Percentiles rank a stretch among this genome's conserved stretches.
phyloP scores from a whole-genome alignment of 192 early-diverging fungal genomes.

The Coemansia sp. region DNA sequence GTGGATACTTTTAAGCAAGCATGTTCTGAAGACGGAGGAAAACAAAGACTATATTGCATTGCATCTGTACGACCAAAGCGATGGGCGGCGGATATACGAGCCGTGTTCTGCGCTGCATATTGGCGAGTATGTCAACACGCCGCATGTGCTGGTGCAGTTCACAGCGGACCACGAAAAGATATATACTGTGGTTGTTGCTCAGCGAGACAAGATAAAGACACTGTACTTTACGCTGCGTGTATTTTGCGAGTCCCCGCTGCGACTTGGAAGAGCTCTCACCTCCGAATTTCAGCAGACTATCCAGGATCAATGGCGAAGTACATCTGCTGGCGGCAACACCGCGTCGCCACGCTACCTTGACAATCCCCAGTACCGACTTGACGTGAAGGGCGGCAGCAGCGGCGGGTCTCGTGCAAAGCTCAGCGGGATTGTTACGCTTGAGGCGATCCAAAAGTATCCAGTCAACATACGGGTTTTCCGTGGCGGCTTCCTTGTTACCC shows the following conservation, averaged over 20 bases:
- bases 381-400: slow-evolving; percentile 34
- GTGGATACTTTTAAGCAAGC: slow-evolving; percentile 83
- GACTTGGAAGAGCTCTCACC: slow-evolving; percentile 60
- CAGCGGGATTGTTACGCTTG: slow-evolving; percentile 61
- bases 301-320: slow-evolving; percentile 68
- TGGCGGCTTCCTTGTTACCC: slow-evolving; percentile 70
- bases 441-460: slow-evolving; percentile 64
- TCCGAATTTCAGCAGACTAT: slow-evolving; percentile 49
- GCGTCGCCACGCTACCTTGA: slow-evolving; percentile 66
- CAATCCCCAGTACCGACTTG: slow-evolving; percentile 79
- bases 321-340: slow-evolving; percentile 76
- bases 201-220: slow-evolving; percentile 68
- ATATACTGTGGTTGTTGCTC: slow-evolving; percentile 78
- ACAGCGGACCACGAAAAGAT: slow-evolving; percentile 31
- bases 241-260: slow-evolving; percentile 65
- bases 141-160: slow-evolving; percentile 69
- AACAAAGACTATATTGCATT: slow-evolving; percentile 87
- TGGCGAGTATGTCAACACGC: slow-evolving; percentile 85
- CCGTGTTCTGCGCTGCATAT: slow-evolving; percentile 63
- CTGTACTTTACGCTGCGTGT: slow-evolving; percentile 78
- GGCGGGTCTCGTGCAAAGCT: slow-evolving; percentile 15
- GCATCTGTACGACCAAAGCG: slow-evolving; percentile 75
- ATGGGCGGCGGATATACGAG: slow-evolving; percentile 67
- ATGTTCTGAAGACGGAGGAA: slow-evolving; percentile 76
- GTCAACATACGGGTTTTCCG: slow-evolving; percentile 71